phyloP scores from a whole-genome alignment of 2,329 filamentous ascomycete genomes.

The Fusarium drepaniforme region DNA sequence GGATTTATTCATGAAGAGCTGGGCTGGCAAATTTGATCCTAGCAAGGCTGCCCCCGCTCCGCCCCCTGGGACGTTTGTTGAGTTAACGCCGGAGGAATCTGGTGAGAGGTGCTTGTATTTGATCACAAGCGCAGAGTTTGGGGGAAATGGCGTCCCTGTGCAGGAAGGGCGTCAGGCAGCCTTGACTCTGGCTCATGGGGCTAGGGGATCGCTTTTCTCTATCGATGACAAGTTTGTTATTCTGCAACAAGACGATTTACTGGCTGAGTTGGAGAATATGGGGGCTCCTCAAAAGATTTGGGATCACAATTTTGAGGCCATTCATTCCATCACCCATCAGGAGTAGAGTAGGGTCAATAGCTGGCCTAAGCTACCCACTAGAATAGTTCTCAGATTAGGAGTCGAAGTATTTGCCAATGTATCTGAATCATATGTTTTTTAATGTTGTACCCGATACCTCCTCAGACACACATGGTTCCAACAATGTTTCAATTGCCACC shows the following conservation, averaged over 20 bases:
- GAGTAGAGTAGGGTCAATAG: background rate
- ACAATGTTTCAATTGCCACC: no score
- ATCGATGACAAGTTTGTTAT: background rate
- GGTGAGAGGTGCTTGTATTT: background rate
- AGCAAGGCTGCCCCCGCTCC: background rate
- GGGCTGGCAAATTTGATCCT: background rate
- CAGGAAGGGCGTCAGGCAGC: background rate
- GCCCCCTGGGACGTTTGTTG: background rate
- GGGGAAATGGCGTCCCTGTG: background rate
- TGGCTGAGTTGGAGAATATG: background rate
- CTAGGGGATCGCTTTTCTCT: background rate
- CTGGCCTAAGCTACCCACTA: background rate
- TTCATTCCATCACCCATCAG: background rate
- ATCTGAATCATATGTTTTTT: background rate
- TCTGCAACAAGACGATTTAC: background rate
- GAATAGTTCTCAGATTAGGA: no score
- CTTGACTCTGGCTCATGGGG: background rate
- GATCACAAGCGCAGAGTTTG: background rate
- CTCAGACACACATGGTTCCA: no score
- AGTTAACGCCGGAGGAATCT: background rate
- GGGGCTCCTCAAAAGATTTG: background rate
- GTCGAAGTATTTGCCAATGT: no score
- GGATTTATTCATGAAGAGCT: background rate
- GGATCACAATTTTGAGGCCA: background rate
- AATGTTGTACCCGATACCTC: background rate